A percentile compares a stretch with the other conserved stretches of the same genome.
These are phyloP conservation scores for Penicillium glabrum DNA, from an alignment of 2,329 filamentous ascomycete genomes.

Conservation along the genomic window DNA sequence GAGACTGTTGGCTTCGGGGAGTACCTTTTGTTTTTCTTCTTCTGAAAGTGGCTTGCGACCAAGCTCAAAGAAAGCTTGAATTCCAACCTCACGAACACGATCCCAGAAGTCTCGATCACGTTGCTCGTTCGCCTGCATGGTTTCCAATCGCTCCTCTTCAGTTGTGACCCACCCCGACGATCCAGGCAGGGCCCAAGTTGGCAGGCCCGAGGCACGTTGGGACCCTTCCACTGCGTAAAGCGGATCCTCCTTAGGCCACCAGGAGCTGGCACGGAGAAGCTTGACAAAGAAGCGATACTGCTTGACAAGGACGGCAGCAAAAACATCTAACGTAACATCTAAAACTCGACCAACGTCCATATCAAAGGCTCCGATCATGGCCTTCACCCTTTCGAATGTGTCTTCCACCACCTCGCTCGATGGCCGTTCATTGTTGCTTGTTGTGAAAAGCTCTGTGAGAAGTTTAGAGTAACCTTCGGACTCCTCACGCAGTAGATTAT, in stretches of 20 bases:
- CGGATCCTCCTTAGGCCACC: conserved; percentile 79
- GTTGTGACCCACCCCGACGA: conserved; percentile 63
- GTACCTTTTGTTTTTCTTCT: conserved; percentile 52
- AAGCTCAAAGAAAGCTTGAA: conserved; percentile 87
- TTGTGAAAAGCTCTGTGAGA: conserved; percentile 92
- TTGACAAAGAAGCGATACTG: conserved; percentile 94
- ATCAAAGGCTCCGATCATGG: conserved; percentile 93
- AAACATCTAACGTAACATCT: conserved; percentile 92
- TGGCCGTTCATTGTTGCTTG: conserved; percentile 71
- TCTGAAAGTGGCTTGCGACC: conserved; percentile 69
- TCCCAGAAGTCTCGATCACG: conserved; percentile 82
- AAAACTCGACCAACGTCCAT: conserved; percentile 92
- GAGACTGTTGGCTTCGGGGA: conserved; percentile 39
- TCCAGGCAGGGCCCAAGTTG: conserved; percentile 78
- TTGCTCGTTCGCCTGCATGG: conserved; percentile 57
- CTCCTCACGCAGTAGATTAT: conserved; percentile 92
- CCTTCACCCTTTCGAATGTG: conserved; percentile 89
- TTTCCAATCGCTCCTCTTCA: conserved; percentile 66
- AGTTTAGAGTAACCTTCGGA: conserved; percentile 96
- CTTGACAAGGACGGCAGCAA: conserved; percentile 88
- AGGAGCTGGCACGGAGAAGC: conserved; percentile 85
- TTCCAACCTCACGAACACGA: conserved; percentile 70
- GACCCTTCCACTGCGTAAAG: conserved; percentile 35
- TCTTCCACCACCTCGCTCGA: conserved; percentile 74
- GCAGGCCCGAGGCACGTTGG: conserved; percentile 62